Evolutionary conservation across 257 asterid species (phyloP).

Genomic region (Galeopsis tetrahit): DNA sequence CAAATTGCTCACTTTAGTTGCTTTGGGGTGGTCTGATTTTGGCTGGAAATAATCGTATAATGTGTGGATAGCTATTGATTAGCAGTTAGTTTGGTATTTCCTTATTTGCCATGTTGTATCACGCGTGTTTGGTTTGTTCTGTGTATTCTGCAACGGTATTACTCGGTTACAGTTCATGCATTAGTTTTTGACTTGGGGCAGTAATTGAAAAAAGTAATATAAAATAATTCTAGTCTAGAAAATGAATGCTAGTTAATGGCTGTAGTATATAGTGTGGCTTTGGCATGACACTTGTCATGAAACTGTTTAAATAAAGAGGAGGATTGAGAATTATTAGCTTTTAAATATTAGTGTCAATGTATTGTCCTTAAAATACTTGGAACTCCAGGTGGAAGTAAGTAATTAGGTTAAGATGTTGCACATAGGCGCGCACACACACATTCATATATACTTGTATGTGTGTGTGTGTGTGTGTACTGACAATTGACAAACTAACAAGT

Average conservation of each 20-base stretch:
- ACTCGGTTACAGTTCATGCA: slow-evolving; percentile 18
- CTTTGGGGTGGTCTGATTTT: slow-evolving; percentile 23
- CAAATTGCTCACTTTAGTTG: slow-evolving; percentile 19
- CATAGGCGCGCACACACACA: not conserved
- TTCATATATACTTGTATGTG: no score
- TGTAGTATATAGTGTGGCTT: not conserved
- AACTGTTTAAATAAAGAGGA: slow-evolving; percentile 9
- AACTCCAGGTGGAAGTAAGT: slow-evolving; percentile 12
- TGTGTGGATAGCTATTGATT: slow-evolving; percentile 12
- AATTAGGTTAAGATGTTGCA: not conserved
- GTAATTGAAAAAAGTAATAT: not conserved
- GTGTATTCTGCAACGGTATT: slow-evolving; percentile 15
- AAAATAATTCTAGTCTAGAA: not conserved
- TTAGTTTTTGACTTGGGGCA: slow-evolving; percentile 14
- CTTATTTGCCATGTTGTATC: slow-evolving; percentile 7
- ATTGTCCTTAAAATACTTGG: slow-evolving; percentile 14
- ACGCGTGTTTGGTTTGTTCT: slow-evolving; percentile 23
- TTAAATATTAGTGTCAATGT: slow-evolving; percentile 15
- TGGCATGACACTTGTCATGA: slow-evolving; percentile 11
- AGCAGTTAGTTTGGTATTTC: slow-evolving; percentile 22
- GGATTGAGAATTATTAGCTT: not conserved
- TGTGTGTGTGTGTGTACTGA: no score
- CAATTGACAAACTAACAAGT: not conserved
- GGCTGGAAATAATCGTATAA: not conserved
- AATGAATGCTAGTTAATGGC: slow-evolving; percentile 9